Percentiles rank a stretch among this genome's conserved stretches.
These are phyloP conservation scores for Fusarium mexicanum DNA, from an alignment of 2,329 filamentous ascomycete genomes.

Conservation along the genomic window DNA sequence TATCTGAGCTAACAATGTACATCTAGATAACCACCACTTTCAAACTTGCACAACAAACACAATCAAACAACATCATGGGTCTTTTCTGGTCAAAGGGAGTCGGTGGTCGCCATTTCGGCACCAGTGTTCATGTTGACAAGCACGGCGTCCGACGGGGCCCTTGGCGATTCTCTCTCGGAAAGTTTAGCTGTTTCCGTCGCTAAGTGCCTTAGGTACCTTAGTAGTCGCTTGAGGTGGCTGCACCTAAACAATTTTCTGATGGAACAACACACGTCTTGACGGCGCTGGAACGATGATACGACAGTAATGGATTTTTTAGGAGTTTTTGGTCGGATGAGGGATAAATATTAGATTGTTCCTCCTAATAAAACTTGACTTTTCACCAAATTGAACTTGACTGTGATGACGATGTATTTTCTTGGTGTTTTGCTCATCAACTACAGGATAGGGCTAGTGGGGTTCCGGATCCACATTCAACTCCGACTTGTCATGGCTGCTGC, in stretches of 20 bases:
- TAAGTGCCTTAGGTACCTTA: not conserved
- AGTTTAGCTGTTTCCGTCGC: conserved; percentile 61
- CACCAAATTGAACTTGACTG: not conserved
- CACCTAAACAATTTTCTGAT: not conserved
- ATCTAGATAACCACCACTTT: not conserved
- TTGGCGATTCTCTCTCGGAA: conserved; percentile 61
- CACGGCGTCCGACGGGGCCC: conserved; percentile 60
- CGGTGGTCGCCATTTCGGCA: conserved; percentile 61
- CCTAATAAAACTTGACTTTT: conserved; percentile 11
- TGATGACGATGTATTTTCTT: not conserved
- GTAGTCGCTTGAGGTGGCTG: not conserved
- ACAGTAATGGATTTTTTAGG: conserved; percentile 9
- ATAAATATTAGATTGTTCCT: not conserved
- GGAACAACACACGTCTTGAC: not conserved
- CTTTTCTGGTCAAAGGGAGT: conserved; percentile 59
- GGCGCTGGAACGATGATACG: conserved; percentile 12
- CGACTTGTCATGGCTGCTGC: not conserved
- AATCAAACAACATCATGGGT: conserved; percentile 50
- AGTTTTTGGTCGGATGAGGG: conserved; percentile 6
- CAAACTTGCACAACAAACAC: not conserved
- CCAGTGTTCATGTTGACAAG: conserved; percentile 57
- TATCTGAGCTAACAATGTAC: not conserved
- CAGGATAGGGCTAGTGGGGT: conserved; percentile 15
- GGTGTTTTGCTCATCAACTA: not conserved
- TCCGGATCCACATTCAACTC: not conserved